Base-by-base conservation (phyloP, 352 stramenopile species). In the Phytophthora litchii region DNA sequence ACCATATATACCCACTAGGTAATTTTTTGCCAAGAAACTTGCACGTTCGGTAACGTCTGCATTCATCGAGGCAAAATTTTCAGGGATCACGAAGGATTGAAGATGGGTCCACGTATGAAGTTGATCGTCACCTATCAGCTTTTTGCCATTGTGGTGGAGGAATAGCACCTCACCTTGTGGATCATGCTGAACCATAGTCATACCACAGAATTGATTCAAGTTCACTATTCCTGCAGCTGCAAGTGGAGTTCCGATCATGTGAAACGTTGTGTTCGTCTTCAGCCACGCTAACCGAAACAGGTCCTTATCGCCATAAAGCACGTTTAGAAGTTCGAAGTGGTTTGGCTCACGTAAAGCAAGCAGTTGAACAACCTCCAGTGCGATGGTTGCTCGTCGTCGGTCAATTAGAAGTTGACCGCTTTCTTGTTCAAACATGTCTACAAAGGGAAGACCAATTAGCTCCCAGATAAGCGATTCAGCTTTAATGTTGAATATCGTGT, bases 71-170 rank as follows among this genome's bases (percentile, higher is more conserved):
- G 23, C 23, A 27, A 27, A 5, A 27, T 27, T 3, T 5, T 27
- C 5, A 27, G 23, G 23, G 23, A 27, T 27, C 23, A 27, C 23
- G 23, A 88, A 79, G 34, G 70, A 66, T 57, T 83, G 57, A 46
- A 91, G 54, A 43, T 89, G 76, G 9, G 81, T 86, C 72, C 80
- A 83, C n/a, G n/a, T n/a, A n/a, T n/a, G n/a, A n/a, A n/a, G n/a
- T n/a, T n/a, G 23, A 27, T 27, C 23, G 5, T 55, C 46, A n/a
- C 46, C 54, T 17, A 31, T 69, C 10, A 64, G 32, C 36, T 85
- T 84, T 42, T 61, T 68, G 11, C 29, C 52, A 17, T 85, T 82
- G 32, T 64, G 70, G 36, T 85, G 75, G 23, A 85, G 42, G 42
- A 85, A 82, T 10, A 80, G 31, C 5, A 78, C 44, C 1, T 68